Conservation (phyloP, 176 grass and related monocot genomes). For the Hordeum marinum region DNA sequence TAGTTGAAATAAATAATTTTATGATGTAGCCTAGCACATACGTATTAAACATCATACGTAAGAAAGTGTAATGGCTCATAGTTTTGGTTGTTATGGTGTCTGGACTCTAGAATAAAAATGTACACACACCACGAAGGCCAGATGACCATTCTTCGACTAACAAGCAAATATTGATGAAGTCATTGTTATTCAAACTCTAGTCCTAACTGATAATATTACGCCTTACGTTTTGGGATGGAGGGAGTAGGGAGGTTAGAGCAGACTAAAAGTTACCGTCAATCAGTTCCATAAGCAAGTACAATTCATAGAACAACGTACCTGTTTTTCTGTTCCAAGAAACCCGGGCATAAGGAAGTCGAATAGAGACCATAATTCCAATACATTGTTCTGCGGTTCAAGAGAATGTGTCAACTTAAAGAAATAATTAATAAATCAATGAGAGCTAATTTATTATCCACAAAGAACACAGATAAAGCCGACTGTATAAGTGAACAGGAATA, state of each 20-base stretch:
- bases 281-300: neutral
- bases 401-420: conserved; percentile 25
- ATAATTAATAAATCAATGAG: neutral
- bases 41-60: neutral
- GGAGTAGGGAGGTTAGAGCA: neutral
- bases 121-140: neutral
- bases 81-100: neutral
- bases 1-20: neutral
- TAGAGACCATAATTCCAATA: conserved; percentile 96
- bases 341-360: conserved; percentile 99
- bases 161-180: neutral
- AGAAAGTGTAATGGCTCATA: neutral
- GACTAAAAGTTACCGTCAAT: neutral
- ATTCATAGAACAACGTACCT: conserved; percentile 44
- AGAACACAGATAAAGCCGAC: conserved; percentile 4
- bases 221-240: neutral
- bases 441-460: conserved; percentile 3
- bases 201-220: neutral
- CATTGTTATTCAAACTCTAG: neutral
- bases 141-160: neutral
- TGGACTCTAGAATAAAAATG: neutral
- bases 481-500: neutral
- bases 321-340: conserved; percentile 99
- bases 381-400: conserved; percentile 82
- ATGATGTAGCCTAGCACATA: conserved; percentile 6